Evolutionary conservation across 441 rosid genomes (phyloP), one percentile per base, ranked within the genome.

Genomic region (Aquilaria agallochum): DNA sequence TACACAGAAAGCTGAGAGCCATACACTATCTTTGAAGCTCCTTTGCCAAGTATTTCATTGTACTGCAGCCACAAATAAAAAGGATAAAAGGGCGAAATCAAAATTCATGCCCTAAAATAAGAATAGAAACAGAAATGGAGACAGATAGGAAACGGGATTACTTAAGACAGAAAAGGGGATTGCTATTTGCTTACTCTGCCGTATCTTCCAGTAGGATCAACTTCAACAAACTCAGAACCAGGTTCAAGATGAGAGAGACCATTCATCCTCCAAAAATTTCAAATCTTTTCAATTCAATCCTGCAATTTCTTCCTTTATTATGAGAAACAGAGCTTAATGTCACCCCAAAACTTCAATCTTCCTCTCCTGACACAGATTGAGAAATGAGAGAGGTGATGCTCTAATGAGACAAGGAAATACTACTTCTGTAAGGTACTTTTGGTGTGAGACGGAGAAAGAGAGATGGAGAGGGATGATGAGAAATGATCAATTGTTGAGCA

Each of bases 151-250:
- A 50, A 44, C 27, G 27, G 27, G 27, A 20, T 20, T 20, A 20
- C 27, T 20, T 20, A 31, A 64, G 47, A 62, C 36, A 69, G 62
- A 51, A 55, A 53, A 48, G 34, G 52, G 53, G 2, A 36, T 30
- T 8, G 27, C 9, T 54, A 11, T 46, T 15, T n/a, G 42, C 2
- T 52, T 80, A 94, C 99, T 74, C 97, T 89, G 74, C 97, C 96
- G 78, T 95, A 95, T 91, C 99, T 89, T 76, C 99, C 96, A 53
- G 97, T 83, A 59, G 99, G 97, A 89, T 95, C 99, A 82, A 88
- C 95, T 80, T 92, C 99, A 74, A 95, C 86, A 79, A 89, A 95
- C 74, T 88, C 97, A 67, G 83, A 77, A 58, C 80, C 88, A 66
- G 70, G 68, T 34, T 76, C 82, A 53, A 65, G 70, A 63, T 53